These are phyloP conservation scores for Trypanosoma rangeli DNA, from an alignment of 208 protist species.

Conservation along the genomic window DNA sequence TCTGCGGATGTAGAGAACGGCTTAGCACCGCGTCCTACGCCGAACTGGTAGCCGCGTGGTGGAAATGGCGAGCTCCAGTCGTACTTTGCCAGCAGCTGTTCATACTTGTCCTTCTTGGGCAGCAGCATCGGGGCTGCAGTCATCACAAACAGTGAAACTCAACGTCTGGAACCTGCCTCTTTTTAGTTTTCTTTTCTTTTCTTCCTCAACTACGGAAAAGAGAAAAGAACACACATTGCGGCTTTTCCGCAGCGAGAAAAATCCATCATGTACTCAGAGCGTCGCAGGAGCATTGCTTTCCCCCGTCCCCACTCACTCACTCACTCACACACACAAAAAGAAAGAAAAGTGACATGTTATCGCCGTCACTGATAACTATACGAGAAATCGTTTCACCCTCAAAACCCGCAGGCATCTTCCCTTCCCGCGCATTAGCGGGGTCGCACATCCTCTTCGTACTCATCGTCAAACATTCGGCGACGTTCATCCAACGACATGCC, in stretches of 20 bases:
- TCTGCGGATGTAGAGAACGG: constrained; percentile 76
- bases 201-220: neutral
- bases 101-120: constrained; percentile 61
- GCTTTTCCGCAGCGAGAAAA: neutral
- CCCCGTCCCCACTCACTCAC: neutral
- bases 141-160: neutral
- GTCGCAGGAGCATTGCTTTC: neutral
- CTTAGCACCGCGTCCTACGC: constrained; percentile 75
- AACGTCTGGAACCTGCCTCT: neutral
- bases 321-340: neutral
- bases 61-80: constrained; percentile 72
- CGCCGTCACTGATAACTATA: neutral
- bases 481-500: constrained; percentile 62
- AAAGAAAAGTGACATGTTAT: neutral
- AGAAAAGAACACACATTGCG: neutral
- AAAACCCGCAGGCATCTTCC: neutral
- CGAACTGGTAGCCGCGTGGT: constrained; percentile 77
- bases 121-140: constrained; percentile 16
- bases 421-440: constrained; percentile 32
- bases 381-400: neutral
- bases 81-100: constrained; percentile 66
- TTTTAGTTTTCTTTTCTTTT: neutral
- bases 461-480: constrained; percentile 72
- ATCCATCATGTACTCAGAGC: neutral
- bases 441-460: constrained; percentile 83